Base-by-base conservation (phyloP, 2,329 filamentous ascomycete genomes). In the Plenodomus biglobosus region DNA sequence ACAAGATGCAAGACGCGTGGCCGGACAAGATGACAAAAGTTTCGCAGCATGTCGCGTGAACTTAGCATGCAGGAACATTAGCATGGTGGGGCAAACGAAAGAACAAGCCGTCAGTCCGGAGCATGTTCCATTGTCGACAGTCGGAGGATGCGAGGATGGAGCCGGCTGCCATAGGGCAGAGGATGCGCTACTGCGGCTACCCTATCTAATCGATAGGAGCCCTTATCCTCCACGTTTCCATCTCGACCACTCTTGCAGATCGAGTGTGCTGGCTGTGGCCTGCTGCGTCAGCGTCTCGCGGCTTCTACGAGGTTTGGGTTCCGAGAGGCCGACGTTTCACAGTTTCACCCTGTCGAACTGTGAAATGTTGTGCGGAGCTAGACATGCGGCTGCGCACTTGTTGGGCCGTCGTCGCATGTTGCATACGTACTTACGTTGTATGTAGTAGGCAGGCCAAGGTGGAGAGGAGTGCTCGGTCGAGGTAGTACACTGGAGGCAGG, bases 131-230 rank as follows among this genome's bases (percentile, higher is more conserved):
- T n/a, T n/a, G n/a, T n/a, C n/a, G n/a, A n/a, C 3, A 11, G 27
- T 11, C 11, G 7, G 27, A 11, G 13, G 8, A 3, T 32, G 27
- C 13, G 11, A 15, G 8, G 27, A 32, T 32, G 27, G 27, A 3
- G 27, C 27, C 27, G 27, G 11, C 11, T 15, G 27, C 27, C 27
- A 10, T 24, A 24, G 6, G 40, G 20, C 16, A 20, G 35, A 38
- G 24, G 32, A 37, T 24, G 40, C 52, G 52, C 50, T 52, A 52
- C 53, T 41, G 41, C 56, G 47, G 50, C 42, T 40, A 40, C 52
- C 52, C 22, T 24, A 24, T 10, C 22, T 56, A 56, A 59, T 59
- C 56, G 58, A 59, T 56, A 61, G 42, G 48, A 52, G 30, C 42
- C n/a, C 54, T 58, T 44, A 38, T 37, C 38, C 53, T 58, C 52